phyloP scores from a whole-genome alignment of 2,329 filamentous ascomycete species.

The Pseudofabraea citricarpa region DNA sequence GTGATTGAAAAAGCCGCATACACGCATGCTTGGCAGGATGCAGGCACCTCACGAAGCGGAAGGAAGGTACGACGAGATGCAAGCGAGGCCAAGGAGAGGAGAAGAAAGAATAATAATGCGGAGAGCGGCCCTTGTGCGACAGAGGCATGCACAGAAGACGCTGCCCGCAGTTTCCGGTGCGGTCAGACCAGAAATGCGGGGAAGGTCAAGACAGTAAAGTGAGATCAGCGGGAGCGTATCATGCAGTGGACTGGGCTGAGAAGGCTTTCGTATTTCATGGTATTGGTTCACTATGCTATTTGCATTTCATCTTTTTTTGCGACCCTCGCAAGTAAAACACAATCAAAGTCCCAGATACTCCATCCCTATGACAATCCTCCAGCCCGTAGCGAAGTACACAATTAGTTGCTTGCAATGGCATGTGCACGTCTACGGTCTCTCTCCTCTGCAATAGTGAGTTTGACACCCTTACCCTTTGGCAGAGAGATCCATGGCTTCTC shows the following conservation, averaged over 20 bases:
- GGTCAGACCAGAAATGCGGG: no score
- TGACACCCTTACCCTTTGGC: slow-evolving; percentile 99
- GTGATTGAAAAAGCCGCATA: no score
- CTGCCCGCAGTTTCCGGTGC: no score
- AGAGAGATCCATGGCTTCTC: slow-evolving; percentile 99
- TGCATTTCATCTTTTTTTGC: slow-evolving; percentile 18
- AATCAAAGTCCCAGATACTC: slow-evolving; percentile 25
- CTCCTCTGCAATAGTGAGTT: slow-evolving; percentile 99
- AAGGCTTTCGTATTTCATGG: slow-evolving; percentile 21
- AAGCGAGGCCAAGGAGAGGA: no score
- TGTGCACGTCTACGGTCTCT: slow-evolving; percentile 88
- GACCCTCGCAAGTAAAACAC: slow-evolving; percentile 16
- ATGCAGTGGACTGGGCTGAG: slow-evolving; percentile 12
- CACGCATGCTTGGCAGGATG: no score
- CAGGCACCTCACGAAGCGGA: no score
- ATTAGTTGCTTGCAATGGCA: slow-evolving; percentile 28
- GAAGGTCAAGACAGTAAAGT: no score
- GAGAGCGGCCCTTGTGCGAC: no score
- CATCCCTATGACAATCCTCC: slow-evolving; percentile 22
- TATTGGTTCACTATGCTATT: slow-evolving; percentile 27
- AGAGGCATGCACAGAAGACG: no score
- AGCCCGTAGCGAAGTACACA: slow-evolving; percentile 21
- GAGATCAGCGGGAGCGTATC: no score
- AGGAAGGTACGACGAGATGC: no score
- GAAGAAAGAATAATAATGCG: no score